Conservation (phyloP, 2,329 filamentous ascomycete genomes). For the Westerdykella ornata region DNA sequence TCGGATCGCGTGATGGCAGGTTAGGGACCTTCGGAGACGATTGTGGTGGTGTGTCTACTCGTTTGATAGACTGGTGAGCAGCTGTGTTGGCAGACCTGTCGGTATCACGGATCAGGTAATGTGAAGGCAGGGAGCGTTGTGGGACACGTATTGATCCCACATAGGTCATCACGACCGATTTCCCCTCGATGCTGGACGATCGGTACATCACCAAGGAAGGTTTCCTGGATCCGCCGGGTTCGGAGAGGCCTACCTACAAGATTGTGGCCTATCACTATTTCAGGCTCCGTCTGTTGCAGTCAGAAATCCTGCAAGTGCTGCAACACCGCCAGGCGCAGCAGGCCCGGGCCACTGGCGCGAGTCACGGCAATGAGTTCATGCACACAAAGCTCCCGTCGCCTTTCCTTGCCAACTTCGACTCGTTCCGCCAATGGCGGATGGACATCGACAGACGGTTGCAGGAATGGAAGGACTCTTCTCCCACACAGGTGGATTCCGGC, state of each 20-base stretch:
- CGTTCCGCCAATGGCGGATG: slow-evolving; percentile 79
- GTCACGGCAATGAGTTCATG: slow-evolving; percentile 63
- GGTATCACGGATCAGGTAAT: slow-evolving; percentile 69
- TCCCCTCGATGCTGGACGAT: slow-evolving; percentile 83
- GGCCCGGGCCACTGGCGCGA: slow-evolving; percentile 60
- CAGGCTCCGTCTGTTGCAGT: slow-evolving; percentile 78
- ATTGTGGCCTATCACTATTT: slow-evolving; percentile 89
- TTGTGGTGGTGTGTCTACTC: slow-evolving; percentile 98
- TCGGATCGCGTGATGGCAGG: too few species aligned
- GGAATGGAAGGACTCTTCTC: slow-evolving; percentile 81
- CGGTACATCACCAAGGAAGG: slow-evolving; percentile 76
- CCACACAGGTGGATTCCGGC: slow-evolving; percentile 69
- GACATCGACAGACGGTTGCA: slow-evolving; percentile 78
- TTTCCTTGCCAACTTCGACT: slow-evolving; percentile 75
- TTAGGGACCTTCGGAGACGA: slow-evolving; percentile 65
- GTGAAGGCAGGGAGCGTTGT: background rate
- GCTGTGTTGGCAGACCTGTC: slow-evolving; percentile 87
- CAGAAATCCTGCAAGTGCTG: slow-evolving; percentile 87
- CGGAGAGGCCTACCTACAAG: slow-evolving; percentile 75
- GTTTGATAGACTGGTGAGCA: slow-evolving; percentile 87
- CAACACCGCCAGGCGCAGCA: slow-evolving; percentile 86
- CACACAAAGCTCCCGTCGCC: slow-evolving; percentile 74
- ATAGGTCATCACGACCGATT: slow-evolving; percentile 90
- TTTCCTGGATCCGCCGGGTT: slow-evolving; percentile 55
- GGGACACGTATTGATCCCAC: background rate